These are phyloP conservation scores for Agaricales sp. DNA, from an alignment of 1,284 basidiomycete genomes.

Conservation along the genomic window DNA sequence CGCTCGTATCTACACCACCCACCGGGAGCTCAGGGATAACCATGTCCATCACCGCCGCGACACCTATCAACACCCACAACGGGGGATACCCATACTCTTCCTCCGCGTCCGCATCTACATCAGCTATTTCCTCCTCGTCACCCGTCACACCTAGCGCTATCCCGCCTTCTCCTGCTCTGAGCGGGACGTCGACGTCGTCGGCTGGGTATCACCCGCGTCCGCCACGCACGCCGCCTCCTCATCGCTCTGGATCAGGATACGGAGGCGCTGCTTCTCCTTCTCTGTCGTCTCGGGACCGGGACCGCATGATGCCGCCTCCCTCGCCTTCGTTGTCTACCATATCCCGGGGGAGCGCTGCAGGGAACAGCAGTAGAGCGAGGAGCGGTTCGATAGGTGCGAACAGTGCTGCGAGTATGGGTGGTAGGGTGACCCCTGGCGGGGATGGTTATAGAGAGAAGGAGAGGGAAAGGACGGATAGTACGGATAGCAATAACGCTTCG, in stretches of 20 bases:
- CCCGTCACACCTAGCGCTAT: background rate
- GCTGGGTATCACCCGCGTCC: background rate
- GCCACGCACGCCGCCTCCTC: background rate
- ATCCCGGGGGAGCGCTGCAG: background rate
- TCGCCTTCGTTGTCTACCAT: background rate
- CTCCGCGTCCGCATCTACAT: background rate
- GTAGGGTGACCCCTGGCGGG: slow-evolving; percentile 6
- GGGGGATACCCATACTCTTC: background rate
- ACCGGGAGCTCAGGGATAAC: background rate
- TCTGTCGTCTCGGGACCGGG: too few species aligned
- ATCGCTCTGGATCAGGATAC: background rate
- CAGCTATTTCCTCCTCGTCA: background rate
- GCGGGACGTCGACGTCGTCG: too few species aligned
- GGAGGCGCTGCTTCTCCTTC: background rate
- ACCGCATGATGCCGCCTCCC: too few species aligned
- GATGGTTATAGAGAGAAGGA: too few species aligned
- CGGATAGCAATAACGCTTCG: slow-evolving; percentile 16
- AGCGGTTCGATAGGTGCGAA: background rate
- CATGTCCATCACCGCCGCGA: background rate
- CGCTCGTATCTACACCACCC: background rate
- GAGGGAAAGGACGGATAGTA: slow-evolving; percentile 23
- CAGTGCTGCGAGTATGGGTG: slow-evolving; percentile 6
- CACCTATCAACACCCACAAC: background rate
- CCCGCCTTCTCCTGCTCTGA: too few species aligned
- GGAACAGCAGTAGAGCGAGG: background rate